Percentiles rank a stretch among this genome's conserved stretches.
Conservation (phyloP, 2,329 filamentous ascomycete genomes). For the Aspergillus pseudoglaucus region DNA sequence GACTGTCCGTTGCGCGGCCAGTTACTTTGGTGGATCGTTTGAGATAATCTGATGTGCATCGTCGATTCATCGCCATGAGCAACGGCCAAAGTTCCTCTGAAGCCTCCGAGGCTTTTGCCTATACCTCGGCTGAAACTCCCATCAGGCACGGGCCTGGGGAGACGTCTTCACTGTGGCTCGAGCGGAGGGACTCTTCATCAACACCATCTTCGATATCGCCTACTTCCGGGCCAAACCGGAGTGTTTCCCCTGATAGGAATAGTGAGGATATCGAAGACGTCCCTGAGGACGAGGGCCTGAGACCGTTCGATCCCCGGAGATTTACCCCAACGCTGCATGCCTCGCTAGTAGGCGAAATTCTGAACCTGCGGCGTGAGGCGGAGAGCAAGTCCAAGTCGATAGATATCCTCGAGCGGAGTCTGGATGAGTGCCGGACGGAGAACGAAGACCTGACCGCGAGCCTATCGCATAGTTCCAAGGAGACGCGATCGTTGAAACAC, state of each 20-base stretch:
- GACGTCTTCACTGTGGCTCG: conserved; percentile 58
- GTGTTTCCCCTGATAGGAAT: conserved; percentile 31
- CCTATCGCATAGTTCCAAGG: conserved; percentile 60
- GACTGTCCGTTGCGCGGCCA: no score
- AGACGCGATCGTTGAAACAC: conserved; percentile 72
- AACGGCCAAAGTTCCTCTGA: conserved; percentile 27
- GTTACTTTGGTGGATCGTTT: not conserved
- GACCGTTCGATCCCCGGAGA: conserved; percentile 76
- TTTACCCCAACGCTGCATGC: conserved; percentile 95
- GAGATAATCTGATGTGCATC: not conserved
- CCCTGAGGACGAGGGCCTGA: conserved; percentile 58
- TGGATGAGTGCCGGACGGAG: conserved; percentile 67
- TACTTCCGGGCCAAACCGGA: conserved; percentile 45
- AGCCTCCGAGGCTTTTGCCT: conserved; percentile 49
- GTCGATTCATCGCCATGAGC: conserved; percentile 19
- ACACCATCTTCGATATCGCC: conserved; percentile 55
- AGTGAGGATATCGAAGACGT: conserved; percentile 32
- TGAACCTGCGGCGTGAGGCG: conserved; percentile 77
- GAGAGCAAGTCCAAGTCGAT: conserved; percentile 85
- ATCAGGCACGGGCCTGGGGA: conserved; percentile 15
- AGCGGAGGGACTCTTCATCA: conserved; percentile 61
- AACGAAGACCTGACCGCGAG: conserved; percentile 63
- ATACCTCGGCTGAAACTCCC: conserved; percentile 65
- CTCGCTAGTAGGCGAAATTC: conserved; percentile 88
- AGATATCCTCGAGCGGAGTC: conserved; percentile 68